A percentile compares a stretch with the other conserved stretches of the same genome.
Evolutionary conservation across 805 yeast genomes (phyloP).

Genomic region (Saccharomyces cerevisiae): DNA sequence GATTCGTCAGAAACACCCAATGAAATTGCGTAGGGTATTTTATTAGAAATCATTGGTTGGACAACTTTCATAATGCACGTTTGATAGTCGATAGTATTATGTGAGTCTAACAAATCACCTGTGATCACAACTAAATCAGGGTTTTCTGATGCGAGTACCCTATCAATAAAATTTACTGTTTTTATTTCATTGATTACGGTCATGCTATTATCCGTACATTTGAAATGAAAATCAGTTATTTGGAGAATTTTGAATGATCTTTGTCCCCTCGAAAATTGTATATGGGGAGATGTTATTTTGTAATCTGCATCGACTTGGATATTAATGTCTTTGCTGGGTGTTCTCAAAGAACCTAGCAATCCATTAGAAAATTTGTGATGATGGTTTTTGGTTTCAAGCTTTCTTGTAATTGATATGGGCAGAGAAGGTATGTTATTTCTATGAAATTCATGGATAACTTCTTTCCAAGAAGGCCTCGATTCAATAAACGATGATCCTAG

Average conservation of each 20-base stretch:
- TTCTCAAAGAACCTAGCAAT: constrained; percentile 2
- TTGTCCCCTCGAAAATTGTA: neutral
- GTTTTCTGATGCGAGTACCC: constrained; percentile 43
- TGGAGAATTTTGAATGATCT: constrained; percentile 48
- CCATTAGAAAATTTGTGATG: neutral
- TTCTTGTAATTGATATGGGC: constrained; percentile 11
- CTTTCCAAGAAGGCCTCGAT: constrained; percentile 50
- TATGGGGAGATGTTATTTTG: neutral
- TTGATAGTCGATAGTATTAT: constrained; percentile 49
- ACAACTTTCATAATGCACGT: constrained; percentile 53
- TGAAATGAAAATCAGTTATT: constrained; percentile 58
- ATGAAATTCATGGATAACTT: constrained; percentile 18
- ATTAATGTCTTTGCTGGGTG: neutral
- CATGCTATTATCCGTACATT: constrained; percentile 46
- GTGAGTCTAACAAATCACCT: constrained; percentile 59
- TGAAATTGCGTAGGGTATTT: constrained; percentile 52
- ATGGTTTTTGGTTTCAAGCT: neutral
- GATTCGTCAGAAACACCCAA: constrained; percentile 58
- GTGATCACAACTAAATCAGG: constrained; percentile 60
- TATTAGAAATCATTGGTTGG: constrained; percentile 42
- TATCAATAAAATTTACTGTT: constrained; percentile 43
- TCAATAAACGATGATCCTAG: constrained; percentile 51
- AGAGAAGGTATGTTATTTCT: neutral
- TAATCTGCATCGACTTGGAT: neutral
- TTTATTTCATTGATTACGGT: constrained; percentile 30